A percentile compares a stretch with the other conserved stretches of the same genome.
phyloP scores from a whole-genome alignment of 345 rosid species.

The Eucalyptus sp. region DNA sequence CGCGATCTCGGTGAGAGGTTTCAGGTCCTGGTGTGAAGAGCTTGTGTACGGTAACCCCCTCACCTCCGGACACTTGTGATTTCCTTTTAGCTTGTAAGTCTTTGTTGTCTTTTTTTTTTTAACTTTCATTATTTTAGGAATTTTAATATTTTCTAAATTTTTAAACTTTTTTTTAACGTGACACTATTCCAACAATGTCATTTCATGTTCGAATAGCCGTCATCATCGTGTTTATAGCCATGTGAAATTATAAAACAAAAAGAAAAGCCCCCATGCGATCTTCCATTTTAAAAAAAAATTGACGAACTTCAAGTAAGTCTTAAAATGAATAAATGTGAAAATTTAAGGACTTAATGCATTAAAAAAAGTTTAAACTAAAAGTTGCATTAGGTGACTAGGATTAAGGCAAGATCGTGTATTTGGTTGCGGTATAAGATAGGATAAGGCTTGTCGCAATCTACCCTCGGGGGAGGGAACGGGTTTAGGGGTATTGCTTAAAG shows the following conservation, averaged over 20 bases:
- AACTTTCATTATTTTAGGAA: no score
- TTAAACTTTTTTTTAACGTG: background rate
- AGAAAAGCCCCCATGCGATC: background rate
- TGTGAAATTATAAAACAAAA: background rate
- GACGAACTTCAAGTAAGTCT: background rate
- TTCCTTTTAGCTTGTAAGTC: background rate
- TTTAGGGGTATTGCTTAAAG: rapidly evolving
- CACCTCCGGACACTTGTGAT: background rate
- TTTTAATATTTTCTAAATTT: background rate
- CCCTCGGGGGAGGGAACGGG: rapidly evolving
- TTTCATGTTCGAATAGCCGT: background rate
- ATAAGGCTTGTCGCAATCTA: background rate
- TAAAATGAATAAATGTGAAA: background rate
- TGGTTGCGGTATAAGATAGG: background rate
- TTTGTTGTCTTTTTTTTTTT: background rate
- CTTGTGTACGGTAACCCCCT: no score
- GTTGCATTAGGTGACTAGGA: background rate
- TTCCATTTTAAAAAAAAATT: background rate
- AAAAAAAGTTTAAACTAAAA: no score
- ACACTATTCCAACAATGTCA: no score
- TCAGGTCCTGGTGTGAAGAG: no score
- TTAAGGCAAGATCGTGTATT: background rate
- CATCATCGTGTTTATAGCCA: background rate
- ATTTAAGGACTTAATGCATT: background rate
- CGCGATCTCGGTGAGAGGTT: background rate